Percentiles rank a stretch among this genome's conserved stretches.
Conservation (phyloP, 1,139 yeast genomes). For the Hyphopichia khmerensis region DNA sequence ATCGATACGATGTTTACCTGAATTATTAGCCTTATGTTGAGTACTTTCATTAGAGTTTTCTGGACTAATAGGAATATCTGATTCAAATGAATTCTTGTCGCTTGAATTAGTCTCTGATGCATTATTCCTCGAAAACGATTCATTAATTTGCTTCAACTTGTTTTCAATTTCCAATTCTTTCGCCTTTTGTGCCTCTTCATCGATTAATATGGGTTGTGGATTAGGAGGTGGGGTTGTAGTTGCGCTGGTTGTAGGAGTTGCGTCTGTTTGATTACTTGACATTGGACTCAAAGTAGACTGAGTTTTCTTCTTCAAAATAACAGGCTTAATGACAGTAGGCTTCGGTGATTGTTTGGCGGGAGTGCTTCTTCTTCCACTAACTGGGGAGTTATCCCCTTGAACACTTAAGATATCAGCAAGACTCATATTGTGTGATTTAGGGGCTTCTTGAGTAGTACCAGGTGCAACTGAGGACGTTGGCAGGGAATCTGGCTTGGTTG, state of each 20-base stretch:
- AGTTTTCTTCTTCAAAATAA: conserved; percentile 40
- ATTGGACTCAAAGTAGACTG: conserved; percentile 5
- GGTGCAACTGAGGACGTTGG: conserved; percentile 8
- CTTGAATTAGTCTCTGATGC: neutral
- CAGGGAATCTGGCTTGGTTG: neutral
- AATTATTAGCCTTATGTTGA: neutral
- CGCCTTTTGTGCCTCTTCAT: conserved; percentile 5
- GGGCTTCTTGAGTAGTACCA: conserved; percentile 10
- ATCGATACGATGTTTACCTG: conserved; percentile 2
- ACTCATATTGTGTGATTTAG: conserved; percentile 27
- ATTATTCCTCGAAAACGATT: conserved; percentile 1
- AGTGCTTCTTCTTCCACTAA: conserved; percentile 14
- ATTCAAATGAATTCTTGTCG: neutral
- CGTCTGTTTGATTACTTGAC: neutral
- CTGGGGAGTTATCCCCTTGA: conserved; percentile 7
- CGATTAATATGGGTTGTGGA: neutral
- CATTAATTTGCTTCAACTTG: conserved; percentile 6
- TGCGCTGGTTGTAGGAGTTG: conserved; percentile 9
- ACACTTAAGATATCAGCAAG: conserved; percentile 39
- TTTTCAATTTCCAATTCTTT: conserved; percentile 6
- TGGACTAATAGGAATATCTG: neutral
- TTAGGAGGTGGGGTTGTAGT: conserved; percentile 1
- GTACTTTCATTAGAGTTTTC: neutral
- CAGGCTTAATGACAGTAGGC: conserved; percentile 30
- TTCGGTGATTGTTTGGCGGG: conserved; percentile 24